Conservation (phyloP, 2,329 filamentous ascomycete species). For the Ophiocordyceps robertsii region DNA sequence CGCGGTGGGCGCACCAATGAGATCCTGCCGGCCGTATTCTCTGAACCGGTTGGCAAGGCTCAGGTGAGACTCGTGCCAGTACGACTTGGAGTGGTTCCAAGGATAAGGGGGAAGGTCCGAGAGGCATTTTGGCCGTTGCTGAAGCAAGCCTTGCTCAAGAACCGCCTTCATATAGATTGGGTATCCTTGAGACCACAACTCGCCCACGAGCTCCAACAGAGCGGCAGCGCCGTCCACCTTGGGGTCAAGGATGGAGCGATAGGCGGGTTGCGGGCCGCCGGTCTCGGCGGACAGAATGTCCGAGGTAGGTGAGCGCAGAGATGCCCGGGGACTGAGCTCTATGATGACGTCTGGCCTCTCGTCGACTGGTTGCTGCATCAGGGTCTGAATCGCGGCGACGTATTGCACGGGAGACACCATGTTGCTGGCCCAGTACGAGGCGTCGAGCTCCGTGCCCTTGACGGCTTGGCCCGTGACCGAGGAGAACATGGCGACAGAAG, state of each 20-base stretch:
- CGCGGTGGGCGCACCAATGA: slow-evolving; percentile 32
- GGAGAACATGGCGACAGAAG: slow-evolving; percentile 23
- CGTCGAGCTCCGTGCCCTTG: slow-evolving; percentile 13
- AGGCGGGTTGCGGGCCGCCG: slow-evolving; percentile 5
- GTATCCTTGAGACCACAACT: slow-evolving; percentile 23
- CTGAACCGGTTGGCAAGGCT: slow-evolving; percentile 29
- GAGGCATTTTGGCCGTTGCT: slow-evolving; percentile 19
- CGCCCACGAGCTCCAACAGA: slow-evolving; percentile 18
- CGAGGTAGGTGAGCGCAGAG: slow-evolving; percentile 21
- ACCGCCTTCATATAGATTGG: slow-evolving; percentile 17
- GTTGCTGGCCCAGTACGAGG: slow-evolving; percentile 32
- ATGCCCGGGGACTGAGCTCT: slow-evolving; percentile 26
- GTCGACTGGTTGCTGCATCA: slow-evolving; percentile 15
- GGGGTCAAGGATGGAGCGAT: slow-evolving; percentile 15
- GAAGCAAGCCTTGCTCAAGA: slow-evolving; percentile 7
- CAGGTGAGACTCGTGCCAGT: slow-evolving; percentile 40
- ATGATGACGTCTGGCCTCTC: slow-evolving; percentile 21
- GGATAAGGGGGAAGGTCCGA: slow-evolving; percentile 35
- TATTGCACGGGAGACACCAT: slow-evolving; percentile 31
- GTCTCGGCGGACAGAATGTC: slow-evolving; percentile 17
- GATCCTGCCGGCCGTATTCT: slow-evolving; percentile 31
- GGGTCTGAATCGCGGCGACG: slow-evolving; percentile 20
- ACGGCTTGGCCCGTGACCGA: slow-evolving; percentile 20
- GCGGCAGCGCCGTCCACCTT: slow-evolving; percentile 9
- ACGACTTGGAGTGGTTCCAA: slow-evolving; percentile 38